Evolutionary conservation across 768 basidiomycete genomes (phyloP), one percentile per base, ranked within the genome.

Genomic region (Tephrocybe sp.): DNA sequence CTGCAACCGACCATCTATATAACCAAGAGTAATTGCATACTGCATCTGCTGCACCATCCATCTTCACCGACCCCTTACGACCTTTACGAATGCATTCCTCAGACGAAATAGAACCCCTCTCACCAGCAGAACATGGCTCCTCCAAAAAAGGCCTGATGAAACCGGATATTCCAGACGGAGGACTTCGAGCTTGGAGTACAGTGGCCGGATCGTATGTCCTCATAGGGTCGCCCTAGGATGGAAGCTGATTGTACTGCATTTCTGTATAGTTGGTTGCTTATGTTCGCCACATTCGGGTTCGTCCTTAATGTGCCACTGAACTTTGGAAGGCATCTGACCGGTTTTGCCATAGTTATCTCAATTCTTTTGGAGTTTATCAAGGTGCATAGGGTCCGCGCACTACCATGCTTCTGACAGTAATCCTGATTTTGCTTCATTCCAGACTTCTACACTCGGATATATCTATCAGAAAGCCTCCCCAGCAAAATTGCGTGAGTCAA

Each of bases 351-450:
- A 52, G 53, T 21, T 57, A 53, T n/a, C 39, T 55, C 8, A 42
- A 58, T 38, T 58, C 56, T 30, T 58, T 55, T 20, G 56, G 53
- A 23, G 52, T 58, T 21, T 58, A 54, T 42, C 56, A 58, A 55
- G 56, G 56, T 50, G 37, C n/a, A 18, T 38, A n/a, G n/a, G n/a
- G n/a, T n/a, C n/a, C n/a, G n/a, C n/a, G n/a, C n/a, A n/a, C n/a
- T n/a, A n/a, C n/a, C n/a, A n/a, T n/a, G n/a, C n/a, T n/a, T n/a
- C n/a, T n/a, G n/a, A n/a, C n/a, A n/a, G n/a, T n/a, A n/a, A n/a
- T n/a, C n/a, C n/a, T n/a, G n/a, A n/a, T n/a, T 12, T 18, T 1
- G 14, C 32, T 11, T 15, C 21, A n/a, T n/a, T n/a, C n/a, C n/a
- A 58, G 53, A 58, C 25, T 55, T 32, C 36, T 58, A 58, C 45